Evolutionary conservation across 352 stramenopile genomes (phyloP).

Genomic region (Globisporangium barbulae): DNA sequence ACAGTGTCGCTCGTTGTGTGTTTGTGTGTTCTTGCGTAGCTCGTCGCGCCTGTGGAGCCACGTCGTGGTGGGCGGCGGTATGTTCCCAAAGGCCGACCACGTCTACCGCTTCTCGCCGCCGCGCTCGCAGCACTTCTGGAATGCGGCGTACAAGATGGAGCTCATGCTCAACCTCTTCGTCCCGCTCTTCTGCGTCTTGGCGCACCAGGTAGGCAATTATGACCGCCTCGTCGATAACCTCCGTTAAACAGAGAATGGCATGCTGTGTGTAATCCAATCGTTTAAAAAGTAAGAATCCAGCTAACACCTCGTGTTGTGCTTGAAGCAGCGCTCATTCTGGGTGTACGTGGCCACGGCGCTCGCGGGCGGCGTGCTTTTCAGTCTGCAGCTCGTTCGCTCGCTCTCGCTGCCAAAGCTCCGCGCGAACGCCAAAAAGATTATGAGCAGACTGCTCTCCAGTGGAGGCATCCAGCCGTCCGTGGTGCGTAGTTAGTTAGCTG

Average conservation of each 20-base stretch:
- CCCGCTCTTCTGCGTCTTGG: constrained; percentile 73
- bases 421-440: constrained; percentile 66
- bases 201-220: constrained; percentile 58
- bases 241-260: neutral
- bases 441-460: constrained; percentile 59
- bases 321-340: constrained; percentile 65
- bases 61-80: constrained; percentile 60
- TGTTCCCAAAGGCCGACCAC: constrained; percentile 74
- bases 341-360: constrained; percentile 71
- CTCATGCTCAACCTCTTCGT: constrained; percentile 73
- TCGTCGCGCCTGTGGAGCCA: constrained; percentile 76
- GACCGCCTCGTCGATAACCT: constrained; percentile 8
- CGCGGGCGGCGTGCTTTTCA: constrained; percentile 49
- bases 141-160: constrained; percentile 78
- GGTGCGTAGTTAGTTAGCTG: constrained; percentile 22
- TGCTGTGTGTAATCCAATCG: neutral
- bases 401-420: constrained; percentile 68
- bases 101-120: constrained; percentile 76
- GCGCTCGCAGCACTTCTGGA: constrained; percentile 75
- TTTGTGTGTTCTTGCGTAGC: constrained; percentile 25
- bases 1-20: neutral
- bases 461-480: constrained; percentile 56
- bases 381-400: constrained; percentile 66
- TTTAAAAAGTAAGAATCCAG: too few relatives aligned
- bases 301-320: too few relatives aligned